Evolutionary conservation across 805 yeast genomes (phyloP), one percentile per base, ranked within the genome.

Genomic region (Candida hungchunana): DNA sequence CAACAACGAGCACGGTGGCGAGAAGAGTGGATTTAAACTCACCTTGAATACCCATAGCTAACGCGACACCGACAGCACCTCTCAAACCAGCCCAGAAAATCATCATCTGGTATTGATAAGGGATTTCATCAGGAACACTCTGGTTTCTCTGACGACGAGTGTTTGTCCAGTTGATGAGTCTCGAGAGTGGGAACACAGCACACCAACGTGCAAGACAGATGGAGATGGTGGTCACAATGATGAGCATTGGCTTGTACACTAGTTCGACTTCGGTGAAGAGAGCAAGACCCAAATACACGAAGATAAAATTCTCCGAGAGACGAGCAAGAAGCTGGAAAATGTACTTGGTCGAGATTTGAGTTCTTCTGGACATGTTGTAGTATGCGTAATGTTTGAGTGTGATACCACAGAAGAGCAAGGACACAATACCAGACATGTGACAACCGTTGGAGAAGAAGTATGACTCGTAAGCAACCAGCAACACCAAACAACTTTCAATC

Each of bases 11-110:
- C 1, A 94, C 96, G 0, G 98, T 94, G 3, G 98, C 99, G 36
- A 90, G 64, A 35, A 93, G 66, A 0, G 96, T 79, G 55, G 81
- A 79, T 46, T 89, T 90, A 37, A 85, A 79, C 54, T 90, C 96
- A 42, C 97, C 98, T 62, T 86, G 95, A 26, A 93, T 66, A 11
- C 98, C 98, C 79, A 94, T 87, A 0, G 98, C 98, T 53, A 93
- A 72, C 0, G 98, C 99, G 5, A 93, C 99, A 46, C 99, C 99
- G 23, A 93, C 99, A 1, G 99, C 99, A 41, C 99, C 99, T 55
- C 99, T 73, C 38, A 93, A 68, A 4, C 99, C 99, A 3, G 98
- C 98, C 99, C 99, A 93, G 59, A 93, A 93, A 33, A 90, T 87
- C 98, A 93, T 93, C 85, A 88, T 87, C 63, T 93, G 98, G 60